Base-by-base conservation (phyloP, 345 rosid species). In the Heritiera fomes region DNA sequence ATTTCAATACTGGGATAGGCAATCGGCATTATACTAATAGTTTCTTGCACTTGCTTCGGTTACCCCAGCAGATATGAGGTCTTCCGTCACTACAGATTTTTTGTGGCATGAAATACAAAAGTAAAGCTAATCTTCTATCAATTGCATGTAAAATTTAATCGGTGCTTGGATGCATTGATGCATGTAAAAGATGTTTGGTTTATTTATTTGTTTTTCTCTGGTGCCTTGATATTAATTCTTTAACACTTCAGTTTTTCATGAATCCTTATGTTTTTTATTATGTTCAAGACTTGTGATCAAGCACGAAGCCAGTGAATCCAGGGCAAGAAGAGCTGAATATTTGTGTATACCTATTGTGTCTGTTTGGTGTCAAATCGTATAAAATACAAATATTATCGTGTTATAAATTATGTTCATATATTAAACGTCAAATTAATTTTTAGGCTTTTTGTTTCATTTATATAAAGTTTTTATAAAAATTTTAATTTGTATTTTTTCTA, bases 41-140 rank as follows among this genome's bases (percentile, higher is more conserved):
- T 18, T 34, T 56, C n/a, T 73, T 56, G 34, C 13, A n/a, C 77
- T 20, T 17, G 77, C 34, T 73, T 41, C 1, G 7, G 6, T 12
- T 3, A 43, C 53, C 55, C 13, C 34, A 59, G 23, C 67, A 59
- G 67, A 60, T 59, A 41, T 5, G 17, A 59, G 40, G 40, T 74
- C 45, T 45, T 18, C 71, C 59, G 32, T 60, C 52, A 43, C 32
- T 59, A 20, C 55, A 13, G 41, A 71, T 10, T 43, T 50, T 32
- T 43, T n/a, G n/a, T 34, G 49, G 60, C 52, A 50, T 56, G 56
- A 71, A 77, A 71, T 52, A 71, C 72, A 23, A 18, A 38, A 69
- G 3, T 6, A 32, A 69, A 46, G 17, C 73, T 46, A 6, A 63
- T 43, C 17, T 71, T 71, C 18, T 43, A 28, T 56, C 66, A 40